Conservation (phyloP, 176 grass and related monocot genomes). For the Luzula sylvatica region DNA sequence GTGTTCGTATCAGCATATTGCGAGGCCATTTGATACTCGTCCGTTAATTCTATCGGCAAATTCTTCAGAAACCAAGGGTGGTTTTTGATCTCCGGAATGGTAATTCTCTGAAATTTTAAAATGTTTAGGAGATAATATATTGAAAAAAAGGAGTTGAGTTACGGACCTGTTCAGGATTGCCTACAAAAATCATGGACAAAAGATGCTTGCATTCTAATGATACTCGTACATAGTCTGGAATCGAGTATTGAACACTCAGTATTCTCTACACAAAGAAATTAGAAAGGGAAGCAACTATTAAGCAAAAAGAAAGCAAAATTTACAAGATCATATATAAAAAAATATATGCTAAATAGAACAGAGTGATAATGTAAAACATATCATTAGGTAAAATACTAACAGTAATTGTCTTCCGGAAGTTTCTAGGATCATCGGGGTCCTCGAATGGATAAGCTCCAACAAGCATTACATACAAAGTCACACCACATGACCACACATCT, state of each 20-base stretch:
- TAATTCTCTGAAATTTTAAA: slow-evolving; percentile 52
- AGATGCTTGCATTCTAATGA: slow-evolving; percentile 87
- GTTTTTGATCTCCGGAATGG: slow-evolving; percentile 92
- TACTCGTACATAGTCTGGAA: slow-evolving; percentile 77
- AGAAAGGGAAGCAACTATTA: slow-evolving; percentile 2
- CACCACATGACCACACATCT: slow-evolving; percentile 98
- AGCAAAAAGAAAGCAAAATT: background rate
- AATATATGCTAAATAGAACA: background rate
- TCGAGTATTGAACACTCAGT: slow-evolving; percentile 69
- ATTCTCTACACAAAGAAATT: slow-evolving; percentile 53
- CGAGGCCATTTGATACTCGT: slow-evolving; percentile 53
- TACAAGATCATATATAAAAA: no score
- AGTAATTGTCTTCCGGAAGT: slow-evolving; percentile 85
- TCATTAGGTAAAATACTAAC: slow-evolving; percentile 27
- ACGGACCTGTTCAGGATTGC: slow-evolving; percentile 76
- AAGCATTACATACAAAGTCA: slow-evolving; percentile 97
- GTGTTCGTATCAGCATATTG: slow-evolving; percentile 22
- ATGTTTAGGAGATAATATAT: background rate
- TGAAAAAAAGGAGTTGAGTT: background rate
- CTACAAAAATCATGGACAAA: slow-evolving; percentile 86
- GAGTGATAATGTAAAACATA: background rate
- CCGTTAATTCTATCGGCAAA: slow-evolving; percentile 82
- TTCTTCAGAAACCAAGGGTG: slow-evolving; percentile 98
- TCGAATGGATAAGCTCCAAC: slow-evolving; percentile 91
- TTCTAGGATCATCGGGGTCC: slow-evolving; percentile 78